Evolutionary conservation across 257 asterid genomes (phyloP).

Genomic region (Solanum pinnatisectum): DNA sequence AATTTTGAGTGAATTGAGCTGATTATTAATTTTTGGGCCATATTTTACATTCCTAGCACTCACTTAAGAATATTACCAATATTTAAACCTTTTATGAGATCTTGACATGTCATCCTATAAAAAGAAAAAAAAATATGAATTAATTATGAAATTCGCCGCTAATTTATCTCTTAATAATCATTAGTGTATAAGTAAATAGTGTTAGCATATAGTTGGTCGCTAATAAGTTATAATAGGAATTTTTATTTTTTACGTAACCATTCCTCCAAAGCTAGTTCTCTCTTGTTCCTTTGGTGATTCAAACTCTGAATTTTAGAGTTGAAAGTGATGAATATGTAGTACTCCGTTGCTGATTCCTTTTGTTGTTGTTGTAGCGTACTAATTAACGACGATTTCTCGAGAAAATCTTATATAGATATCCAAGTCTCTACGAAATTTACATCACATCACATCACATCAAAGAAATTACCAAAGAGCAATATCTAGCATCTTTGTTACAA

Average conservation of each 20-base stretch:
- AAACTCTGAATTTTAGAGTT: neutral
- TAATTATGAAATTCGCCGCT: neutral
- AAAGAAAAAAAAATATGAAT: neutral
- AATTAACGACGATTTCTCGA: neutral
- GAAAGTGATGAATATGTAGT: neutral
- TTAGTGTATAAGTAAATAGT: neutral
- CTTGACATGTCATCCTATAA: neutral
- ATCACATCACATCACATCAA: neutral
- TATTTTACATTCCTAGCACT: neutral
- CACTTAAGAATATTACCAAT: neutral
- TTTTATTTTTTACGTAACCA: neutral
- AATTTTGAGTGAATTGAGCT: neutral
- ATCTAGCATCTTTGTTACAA: neutral
- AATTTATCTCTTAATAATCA: neutral
- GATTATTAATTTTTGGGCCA: neutral
- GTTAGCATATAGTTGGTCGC: neutral
- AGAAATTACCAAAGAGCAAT: neutral
- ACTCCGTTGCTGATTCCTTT: no score
- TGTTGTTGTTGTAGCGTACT: neutral
- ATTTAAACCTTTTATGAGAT: no score
- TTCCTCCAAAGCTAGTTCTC: accelerated
- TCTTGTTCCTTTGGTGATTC: neutral
- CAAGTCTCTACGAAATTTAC: neutral
- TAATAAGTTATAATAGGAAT: neutral
- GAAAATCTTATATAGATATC: neutral